A percentile compares a stretch with the other conserved stretches of the same genome.
phyloP scores from a whole-genome alignment of 257 asterid genomes.

The Parsonsia alboflavescens region DNA sequence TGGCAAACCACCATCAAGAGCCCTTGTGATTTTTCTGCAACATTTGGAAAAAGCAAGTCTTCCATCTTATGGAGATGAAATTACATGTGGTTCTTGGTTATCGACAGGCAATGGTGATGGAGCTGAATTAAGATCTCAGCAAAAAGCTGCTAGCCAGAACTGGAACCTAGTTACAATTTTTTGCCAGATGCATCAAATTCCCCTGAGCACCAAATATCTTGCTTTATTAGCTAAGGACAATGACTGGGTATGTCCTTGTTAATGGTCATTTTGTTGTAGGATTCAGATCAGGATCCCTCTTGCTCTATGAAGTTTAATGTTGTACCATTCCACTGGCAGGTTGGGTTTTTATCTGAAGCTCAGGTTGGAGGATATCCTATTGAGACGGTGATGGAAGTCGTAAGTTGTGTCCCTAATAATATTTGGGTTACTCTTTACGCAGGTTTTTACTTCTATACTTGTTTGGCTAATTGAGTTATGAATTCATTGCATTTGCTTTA shows the following conservation, averaged over 20 bases:
- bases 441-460: conserved; percentile 1
- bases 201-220: conserved; percentile 88
- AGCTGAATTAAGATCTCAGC: conserved; percentile 77
- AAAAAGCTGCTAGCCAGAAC: conserved; percentile 78
- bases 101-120: conserved; percentile 81
- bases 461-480: conserved; percentile 5
- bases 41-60: conserved; percentile 90
- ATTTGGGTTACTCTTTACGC: not conserved
- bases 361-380: conserved; percentile 82
- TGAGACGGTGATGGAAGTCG: conserved; percentile 82
- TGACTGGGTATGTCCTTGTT: conserved; percentile 73
- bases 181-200: conserved; percentile 85
- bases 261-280: not conserved
- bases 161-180: conserved; percentile 89
- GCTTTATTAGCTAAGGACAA: conserved; percentile 88
- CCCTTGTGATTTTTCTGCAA: conserved; percentile 81
- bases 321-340: conserved; percentile 40
- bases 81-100: conserved; percentile 92
- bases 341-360: conserved; percentile 94
- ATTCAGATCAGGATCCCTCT: not conserved
- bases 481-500: conserved; percentile 6
- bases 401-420: conserved; percentile 36
- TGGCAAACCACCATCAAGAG: conserved; percentile 59
- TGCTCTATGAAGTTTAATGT: conserved; percentile 11
- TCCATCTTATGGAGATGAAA: conserved; percentile 54